These are phyloP conservation scores for Oemleria cerasiformis DNA, from an alignment of 306 rosid species.

Conservation along the genomic window DNA sequence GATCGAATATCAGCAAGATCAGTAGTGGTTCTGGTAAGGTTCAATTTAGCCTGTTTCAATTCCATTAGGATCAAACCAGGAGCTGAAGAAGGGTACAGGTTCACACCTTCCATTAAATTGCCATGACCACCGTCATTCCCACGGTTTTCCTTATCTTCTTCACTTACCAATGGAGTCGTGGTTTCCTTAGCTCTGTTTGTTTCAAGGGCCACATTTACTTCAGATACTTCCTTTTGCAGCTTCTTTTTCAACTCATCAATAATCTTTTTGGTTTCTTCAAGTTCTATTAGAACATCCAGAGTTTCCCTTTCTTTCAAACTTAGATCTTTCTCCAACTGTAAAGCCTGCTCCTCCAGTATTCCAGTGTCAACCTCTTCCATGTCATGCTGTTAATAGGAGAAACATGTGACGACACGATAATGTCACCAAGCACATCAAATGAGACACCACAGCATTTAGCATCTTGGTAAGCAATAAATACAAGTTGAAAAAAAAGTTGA, in stretches of 20 bases:
- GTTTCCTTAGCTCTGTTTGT: constrained; percentile 16
- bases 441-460: neutral
- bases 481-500: neutral
- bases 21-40: constrained; percentile 64
- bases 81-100: constrained; percentile 36
- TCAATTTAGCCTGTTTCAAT: constrained; percentile 80
- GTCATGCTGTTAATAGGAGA: constrained; percentile 26
- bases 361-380: constrained; percentile 33
- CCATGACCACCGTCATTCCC: constrained; percentile 24
- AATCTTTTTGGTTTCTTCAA: constrained; percentile 41
- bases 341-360: constrained; percentile 43
- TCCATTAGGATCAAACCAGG: constrained; percentile 68
- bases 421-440: neutral
- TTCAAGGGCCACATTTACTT: constrained; percentile 25
- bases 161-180: constrained; percentile 16
- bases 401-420: neutral
- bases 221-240: constrained; percentile 48
- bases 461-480: neutral
- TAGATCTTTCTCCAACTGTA: constrained; percentile 44
- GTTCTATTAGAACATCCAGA: constrained; percentile 50
- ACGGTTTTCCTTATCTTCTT: constrained; percentile 61
- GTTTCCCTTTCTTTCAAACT: constrained; percentile 54
- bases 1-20: constrained; percentile 78
- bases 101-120: constrained; percentile 27
- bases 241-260: constrained; percentile 46